Percentiles rank a stretch among this genome's conserved stretches.
phyloP scores from a whole-genome alignment of 768 basidiomycete species.

The Podaxis rugospora region DNA sequence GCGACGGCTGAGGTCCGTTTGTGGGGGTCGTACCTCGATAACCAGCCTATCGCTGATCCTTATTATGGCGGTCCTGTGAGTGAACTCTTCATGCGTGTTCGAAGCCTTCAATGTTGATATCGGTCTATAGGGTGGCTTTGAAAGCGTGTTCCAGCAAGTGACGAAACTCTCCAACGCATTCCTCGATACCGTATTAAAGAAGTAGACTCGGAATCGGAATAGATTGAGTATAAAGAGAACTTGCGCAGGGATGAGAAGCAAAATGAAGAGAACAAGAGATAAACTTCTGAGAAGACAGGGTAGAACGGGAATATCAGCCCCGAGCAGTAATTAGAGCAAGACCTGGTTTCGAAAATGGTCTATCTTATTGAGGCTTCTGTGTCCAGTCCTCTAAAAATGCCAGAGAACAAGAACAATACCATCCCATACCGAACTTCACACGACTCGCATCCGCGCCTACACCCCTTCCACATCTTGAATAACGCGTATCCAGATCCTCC shows the following conservation, averaged over 20 bases:
- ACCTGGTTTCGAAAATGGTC: too few species aligned
- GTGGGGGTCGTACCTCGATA: conserved; percentile 79
- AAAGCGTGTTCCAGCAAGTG: conserved; percentile 76
- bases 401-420: too few species aligned
- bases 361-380: too few species aligned
- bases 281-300: too few species aligned
- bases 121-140: conserved; percentile 57
- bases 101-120: not conserved
- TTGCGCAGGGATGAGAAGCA: too few species aligned
- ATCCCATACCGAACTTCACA: too few species aligned
- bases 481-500: conserved; percentile 40
- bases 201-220: conserved; percentile 14
- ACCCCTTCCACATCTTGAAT: too few species aligned
- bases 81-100: conserved; percentile 8
- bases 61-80: conserved; percentile 73
- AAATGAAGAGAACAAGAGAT: too few species aligned
- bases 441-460: too few species aligned
- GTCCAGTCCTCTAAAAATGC: too few species aligned
- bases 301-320: too few species aligned
- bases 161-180: conserved; percentile 72
- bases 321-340: too few species aligned
- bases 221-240: not conserved
- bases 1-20: conserved; percentile 63
- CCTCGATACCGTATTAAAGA: conserved; percentile 55
- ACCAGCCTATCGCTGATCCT: conserved; percentile 74